Percentiles rank a stretch among this genome's conserved stretches.
phyloP scores from a whole-genome alignment of 208 protist species.

The Acanthamoeba sp. region DNA sequence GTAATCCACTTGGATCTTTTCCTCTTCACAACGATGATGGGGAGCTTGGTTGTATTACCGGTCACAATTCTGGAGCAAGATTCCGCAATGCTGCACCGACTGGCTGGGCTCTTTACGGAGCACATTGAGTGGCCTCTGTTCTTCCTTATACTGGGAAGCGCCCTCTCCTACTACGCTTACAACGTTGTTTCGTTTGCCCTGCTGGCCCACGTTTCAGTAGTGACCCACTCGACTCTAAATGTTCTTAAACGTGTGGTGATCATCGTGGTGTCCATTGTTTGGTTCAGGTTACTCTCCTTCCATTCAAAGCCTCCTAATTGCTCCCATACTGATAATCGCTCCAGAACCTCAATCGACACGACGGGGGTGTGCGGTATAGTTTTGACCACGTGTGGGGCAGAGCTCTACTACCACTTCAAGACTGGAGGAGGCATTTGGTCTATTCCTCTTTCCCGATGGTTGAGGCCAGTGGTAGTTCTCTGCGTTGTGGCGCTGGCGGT shows the following conservation, averaged over 20 bases:
- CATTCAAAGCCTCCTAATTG: no score
- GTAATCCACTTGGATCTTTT: no score
- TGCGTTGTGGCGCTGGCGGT: no score
- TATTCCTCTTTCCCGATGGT: no score
- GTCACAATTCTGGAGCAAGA: no score
- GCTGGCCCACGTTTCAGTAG: neutral
- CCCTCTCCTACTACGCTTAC: neutral
- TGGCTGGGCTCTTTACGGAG: no score
- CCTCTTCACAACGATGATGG: no score
- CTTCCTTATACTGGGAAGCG: neutral
- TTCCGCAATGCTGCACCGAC: no score
- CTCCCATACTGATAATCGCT: no score
- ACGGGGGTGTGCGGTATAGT: neutral
- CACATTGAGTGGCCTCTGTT: no score
- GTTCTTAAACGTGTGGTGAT: neutral
- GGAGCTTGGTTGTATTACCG: no score
- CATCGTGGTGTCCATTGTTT: neutral
- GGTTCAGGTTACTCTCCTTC: neutral
- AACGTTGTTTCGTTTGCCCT: neutral
- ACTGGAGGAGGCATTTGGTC: neutral
- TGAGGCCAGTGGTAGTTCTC: no score
- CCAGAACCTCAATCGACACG: neutral
- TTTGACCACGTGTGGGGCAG: neutral
- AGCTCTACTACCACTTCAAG: neutral
- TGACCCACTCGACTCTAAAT: neutral